A percentile compares a stretch with the other conserved stretches of the same genome.
phyloP scores from a whole-genome alignment of 2,329 filamentous ascomycete genomes.

The Trichoderma hamatum region DNA sequence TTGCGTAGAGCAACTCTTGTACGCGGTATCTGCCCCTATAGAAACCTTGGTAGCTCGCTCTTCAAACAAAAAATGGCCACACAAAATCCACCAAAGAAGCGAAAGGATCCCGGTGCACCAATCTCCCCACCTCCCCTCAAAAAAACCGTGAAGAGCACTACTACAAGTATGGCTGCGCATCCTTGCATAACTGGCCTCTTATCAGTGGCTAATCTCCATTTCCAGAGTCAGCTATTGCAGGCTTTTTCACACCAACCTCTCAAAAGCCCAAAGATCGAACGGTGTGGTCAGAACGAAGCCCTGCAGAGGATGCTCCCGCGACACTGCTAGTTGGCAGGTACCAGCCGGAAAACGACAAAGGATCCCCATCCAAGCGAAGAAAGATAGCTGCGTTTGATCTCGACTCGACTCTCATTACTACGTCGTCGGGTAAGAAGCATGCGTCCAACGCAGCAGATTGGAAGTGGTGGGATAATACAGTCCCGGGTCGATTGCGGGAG shows the following conservation, averaged over 20 bases:
- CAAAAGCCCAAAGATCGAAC: constrained; percentile 80
- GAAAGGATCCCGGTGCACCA: constrained; percentile 44
- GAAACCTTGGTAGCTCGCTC: not conserved
- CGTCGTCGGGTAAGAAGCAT: constrained; percentile 80
- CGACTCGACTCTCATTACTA: constrained; percentile 84
- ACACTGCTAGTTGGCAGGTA: constrained; percentile 79
- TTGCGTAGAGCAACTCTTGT: not conserved
- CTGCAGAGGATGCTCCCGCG: constrained; percentile 49
- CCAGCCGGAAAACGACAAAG: constrained; percentile 47
- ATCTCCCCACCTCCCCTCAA: constrained; percentile 59
- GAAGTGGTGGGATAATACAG: constrained; percentile 85
- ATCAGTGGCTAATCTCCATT: not conserved
- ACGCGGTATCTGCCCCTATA: not conserved
- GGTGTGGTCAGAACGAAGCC: constrained; percentile 69
- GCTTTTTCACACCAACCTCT: constrained; percentile 85
- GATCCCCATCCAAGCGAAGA: constrained; percentile 42
- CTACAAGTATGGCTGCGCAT: constrained; percentile 50
- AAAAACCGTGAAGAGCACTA: constrained; percentile 54
- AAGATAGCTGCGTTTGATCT: constrained; percentile 76
- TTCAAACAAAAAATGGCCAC: constrained; percentile 34
- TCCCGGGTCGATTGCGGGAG: constrained; percentile 68
- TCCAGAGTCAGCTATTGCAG: constrained; percentile 69
- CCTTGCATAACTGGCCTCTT: not conserved
- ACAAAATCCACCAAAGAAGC: constrained; percentile 36
- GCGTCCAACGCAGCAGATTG: constrained; percentile 74